A percentile compares a stretch with the other conserved stretches of the same genome.
These are phyloP conservation scores for Rhododendron simsii DNA, from an alignment of 148 eudicot genomes.

Conservation along the genomic window DNA sequence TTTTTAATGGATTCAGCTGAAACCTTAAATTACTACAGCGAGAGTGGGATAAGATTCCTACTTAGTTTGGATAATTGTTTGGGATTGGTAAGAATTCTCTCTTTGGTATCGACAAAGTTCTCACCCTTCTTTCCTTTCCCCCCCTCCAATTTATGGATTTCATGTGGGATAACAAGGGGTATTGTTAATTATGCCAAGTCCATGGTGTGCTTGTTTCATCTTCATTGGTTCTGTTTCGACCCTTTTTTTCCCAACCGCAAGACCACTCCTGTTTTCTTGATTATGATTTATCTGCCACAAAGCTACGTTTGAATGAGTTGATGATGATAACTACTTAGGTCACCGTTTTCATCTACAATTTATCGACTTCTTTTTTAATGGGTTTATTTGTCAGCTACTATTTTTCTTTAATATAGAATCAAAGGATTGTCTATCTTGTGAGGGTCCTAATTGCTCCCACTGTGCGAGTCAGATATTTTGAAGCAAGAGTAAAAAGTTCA, in stretches of 20 bases:
- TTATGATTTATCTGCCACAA: slow-evolving; percentile 4
- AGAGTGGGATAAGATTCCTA: neutral
- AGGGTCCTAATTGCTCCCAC: slow-evolving; percentile 1
- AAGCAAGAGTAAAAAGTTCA: neutral
- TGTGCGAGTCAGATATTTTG: neutral
- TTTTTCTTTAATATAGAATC: neutral
- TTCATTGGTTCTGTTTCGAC: neutral
- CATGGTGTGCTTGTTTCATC: neutral
- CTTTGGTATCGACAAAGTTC: neutral
- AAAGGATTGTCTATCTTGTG: neutral
- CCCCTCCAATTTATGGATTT: neutral
- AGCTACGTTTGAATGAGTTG: slow-evolving; percentile 16
- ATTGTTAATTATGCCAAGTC: neutral
- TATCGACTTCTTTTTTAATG: neutral
- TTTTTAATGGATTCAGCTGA: neutral
- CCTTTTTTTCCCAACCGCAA: neutral
- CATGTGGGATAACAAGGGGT: neutral
- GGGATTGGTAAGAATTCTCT: neutral
- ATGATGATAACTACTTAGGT: neutral
- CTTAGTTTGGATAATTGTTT: neutral
- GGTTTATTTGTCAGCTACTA: neutral
- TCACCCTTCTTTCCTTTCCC: neutral
- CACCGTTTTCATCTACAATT: slow-evolving; percentile 10
- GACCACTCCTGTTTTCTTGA: slow-evolving; percentile 6
- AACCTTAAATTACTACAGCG: neutral